phyloP scores from a whole-genome alignment of 805 yeast genomes.

The Yarrowia yakushimensis region DNA sequence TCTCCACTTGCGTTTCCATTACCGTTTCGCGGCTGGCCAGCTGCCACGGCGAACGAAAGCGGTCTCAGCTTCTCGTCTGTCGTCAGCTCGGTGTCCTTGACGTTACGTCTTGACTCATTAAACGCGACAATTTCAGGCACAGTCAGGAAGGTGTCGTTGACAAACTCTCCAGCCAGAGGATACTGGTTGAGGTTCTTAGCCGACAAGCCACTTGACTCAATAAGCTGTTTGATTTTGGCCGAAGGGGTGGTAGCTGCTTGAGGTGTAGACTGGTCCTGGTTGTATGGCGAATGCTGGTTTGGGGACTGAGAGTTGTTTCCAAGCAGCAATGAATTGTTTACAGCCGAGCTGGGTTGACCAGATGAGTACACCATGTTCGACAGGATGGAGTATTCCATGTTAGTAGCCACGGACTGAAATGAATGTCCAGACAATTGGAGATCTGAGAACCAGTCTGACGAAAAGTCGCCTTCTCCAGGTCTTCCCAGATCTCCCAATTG shows the following conservation, averaged over 20 bases:
- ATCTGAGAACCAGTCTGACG: constrained; percentile 25
- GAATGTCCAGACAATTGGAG: constrained; percentile 9
- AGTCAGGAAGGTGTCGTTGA: neutral
- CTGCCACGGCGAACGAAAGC: neutral
- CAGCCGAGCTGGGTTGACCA: neutral
- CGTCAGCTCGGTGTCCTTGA: neutral
- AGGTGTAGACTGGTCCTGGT: constrained; percentile 14
- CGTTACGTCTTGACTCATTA: neutral
- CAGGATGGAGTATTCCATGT: constrained; percentile 39
- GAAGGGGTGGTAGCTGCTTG: neutral
- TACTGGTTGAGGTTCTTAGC: neutral
- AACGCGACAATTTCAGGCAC: constrained; percentile 15
- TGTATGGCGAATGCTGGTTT: constrained; percentile 9
- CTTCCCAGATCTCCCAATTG: constrained; percentile 5
- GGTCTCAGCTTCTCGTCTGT: constrained; percentile 14
- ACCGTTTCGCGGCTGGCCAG: neutral
- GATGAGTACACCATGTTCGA: constrained; percentile 34
- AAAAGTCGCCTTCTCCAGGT: constrained; percentile 10
- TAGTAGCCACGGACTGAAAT: constrained; percentile 39
- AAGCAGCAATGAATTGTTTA: neutral
- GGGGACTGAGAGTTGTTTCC: constrained; percentile 21
- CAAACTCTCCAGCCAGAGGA: neutral
- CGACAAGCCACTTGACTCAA: constrained; percentile 11
- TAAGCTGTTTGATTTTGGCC: constrained; percentile 11
- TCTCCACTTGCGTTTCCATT: constrained; percentile 18